A percentile compares a stretch with the other conserved stretches of the same genome.
phyloP scores from a whole-genome alignment of 1,139 yeast genomes.

The Groenewaldozyma sp. region DNA sequence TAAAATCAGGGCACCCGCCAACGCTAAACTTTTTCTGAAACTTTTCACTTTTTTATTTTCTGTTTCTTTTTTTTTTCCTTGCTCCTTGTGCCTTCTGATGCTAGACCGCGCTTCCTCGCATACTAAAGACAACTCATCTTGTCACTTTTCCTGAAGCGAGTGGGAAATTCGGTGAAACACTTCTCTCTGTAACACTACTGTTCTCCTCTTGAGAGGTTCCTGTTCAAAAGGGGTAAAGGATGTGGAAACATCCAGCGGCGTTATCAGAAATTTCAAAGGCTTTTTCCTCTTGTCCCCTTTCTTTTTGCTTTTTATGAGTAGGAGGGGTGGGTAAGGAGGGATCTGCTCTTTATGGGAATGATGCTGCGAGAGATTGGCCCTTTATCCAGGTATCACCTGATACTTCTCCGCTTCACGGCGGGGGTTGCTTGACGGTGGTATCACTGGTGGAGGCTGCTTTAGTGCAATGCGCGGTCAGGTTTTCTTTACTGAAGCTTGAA shows the following conservation, averaged over 20 bases:
- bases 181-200: slow-evolving; percentile 16
- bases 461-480: slow-evolving; percentile 25
- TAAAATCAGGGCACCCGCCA: too few species aligned
- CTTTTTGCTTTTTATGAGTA: too few species aligned
- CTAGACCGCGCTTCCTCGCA: slow-evolving; percentile 23
- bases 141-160: slow-evolving; percentile 14
- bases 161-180: slow-evolving; percentile 26
- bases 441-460: too few species aligned
- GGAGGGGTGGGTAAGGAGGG: slow-evolving; percentile 1
- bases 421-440: too few species aligned
- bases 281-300: neutral
- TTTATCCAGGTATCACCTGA: slow-evolving; percentile 3
- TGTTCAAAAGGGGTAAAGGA: neutral
- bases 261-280: slow-evolving; percentile 19
- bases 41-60: too few species aligned
- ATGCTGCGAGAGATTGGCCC: slow-evolving; percentile 23
- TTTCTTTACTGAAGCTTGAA: slow-evolving; percentile 15
- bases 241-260: slow-evolving; percentile 24
- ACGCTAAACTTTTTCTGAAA: too few species aligned
- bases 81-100: slow-evolving; percentile 9
- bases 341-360: slow-evolving; percentile 18
- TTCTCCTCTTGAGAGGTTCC: slow-evolving; percentile 18
- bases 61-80: slow-evolving; percentile 3
- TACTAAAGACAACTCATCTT: slow-evolving; percentile 15
- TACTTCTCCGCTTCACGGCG: too few species aligned